Conservation (phyloP, 441 rosid genomes). For the Arabidopsis hybrid region DNA sequence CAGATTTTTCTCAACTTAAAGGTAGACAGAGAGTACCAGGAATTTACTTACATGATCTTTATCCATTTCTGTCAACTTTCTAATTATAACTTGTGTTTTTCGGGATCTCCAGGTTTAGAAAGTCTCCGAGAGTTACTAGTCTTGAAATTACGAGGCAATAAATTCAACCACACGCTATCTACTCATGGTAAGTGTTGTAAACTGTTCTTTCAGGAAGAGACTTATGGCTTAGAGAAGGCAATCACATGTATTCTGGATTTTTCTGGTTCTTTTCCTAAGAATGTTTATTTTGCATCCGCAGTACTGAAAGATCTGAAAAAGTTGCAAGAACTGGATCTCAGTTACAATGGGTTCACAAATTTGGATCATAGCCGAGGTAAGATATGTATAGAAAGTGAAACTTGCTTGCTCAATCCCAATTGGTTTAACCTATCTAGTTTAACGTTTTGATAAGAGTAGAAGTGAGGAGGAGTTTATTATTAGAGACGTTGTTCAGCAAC, state of each 20-base stretch:
- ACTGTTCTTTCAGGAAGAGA: conserved; percentile 12
- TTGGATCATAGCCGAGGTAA: conserved; percentile 25
- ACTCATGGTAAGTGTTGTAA: conserved; percentile 27
- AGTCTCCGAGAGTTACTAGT: conserved; percentile 33
- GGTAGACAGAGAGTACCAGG: conserved; percentile 12
- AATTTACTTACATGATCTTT: not conserved
- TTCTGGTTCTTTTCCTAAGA: not conserved
- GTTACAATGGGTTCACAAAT: conserved; percentile 25
- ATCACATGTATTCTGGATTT: not conserved
- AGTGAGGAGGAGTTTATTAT: not conserved
- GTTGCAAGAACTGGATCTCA: conserved; percentile 39
- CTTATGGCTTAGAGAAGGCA: not conserved
- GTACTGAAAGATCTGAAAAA: conserved; percentile 32
- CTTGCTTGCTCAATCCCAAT: conserved; percentile 2
- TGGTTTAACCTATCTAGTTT: not conserved
- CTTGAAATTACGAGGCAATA: conserved; percentile 24
- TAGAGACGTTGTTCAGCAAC: not conserved
- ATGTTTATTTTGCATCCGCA: not conserved
- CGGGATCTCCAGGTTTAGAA: conserved; percentile 23
- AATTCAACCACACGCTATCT: conserved; percentile 25
- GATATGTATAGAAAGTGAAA: conserved; percentile 14
- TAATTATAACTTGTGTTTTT: conserved; percentile 6
- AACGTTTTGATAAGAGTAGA: not conserved
- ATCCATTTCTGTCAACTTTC: conserved; percentile 10
- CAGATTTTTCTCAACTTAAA: conserved; percentile 26